phyloP scores from a whole-genome alignment of 2,329 filamentous ascomycete genomes.

The Rosellinia necatrix region DNA sequence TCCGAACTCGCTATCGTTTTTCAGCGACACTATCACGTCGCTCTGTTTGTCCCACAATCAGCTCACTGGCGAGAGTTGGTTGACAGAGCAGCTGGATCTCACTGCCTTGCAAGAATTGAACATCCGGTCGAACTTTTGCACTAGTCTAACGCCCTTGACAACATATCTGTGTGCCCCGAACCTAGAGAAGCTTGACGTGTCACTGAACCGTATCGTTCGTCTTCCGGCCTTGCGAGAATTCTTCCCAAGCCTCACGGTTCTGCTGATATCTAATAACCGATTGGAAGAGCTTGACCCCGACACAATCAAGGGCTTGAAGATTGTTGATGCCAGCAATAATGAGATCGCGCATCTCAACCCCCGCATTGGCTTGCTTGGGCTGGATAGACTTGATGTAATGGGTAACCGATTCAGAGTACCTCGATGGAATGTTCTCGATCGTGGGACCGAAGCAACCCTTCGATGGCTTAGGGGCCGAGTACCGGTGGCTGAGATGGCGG shows the following conservation, averaged over 20 bases:
- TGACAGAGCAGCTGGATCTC: conserved; percentile 70
- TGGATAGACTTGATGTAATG: conserved; percentile 73
- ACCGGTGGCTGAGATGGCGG: conserved; percentile 62
- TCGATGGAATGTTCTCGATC: conserved; percentile 79
- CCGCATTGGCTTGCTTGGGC: conserved; percentile 73
- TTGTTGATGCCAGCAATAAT: conserved; percentile 83
- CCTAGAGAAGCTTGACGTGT: conserved; percentile 79
- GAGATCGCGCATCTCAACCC: conserved; percentile 83
- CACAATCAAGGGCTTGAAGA: conserved; percentile 72
- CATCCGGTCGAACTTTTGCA: conserved; percentile 74
- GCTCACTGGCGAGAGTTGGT: conserved; percentile 65
- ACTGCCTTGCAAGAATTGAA: conserved; percentile 78
- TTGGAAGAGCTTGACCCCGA: conserved; percentile 75
- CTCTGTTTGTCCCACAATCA: conserved; percentile 79
- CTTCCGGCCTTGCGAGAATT: conserved; percentile 68
- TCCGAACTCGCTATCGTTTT: conserved; percentile 71
- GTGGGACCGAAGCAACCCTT: conserved; percentile 84
- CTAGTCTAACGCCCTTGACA: conserved; percentile 68
- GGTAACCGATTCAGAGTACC: conserved; percentile 91
- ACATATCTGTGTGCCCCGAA: conserved; percentile 71
- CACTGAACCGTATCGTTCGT: conserved; percentile 76
- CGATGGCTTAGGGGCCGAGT: conserved; percentile 81
- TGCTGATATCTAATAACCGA: conserved; percentile 80
- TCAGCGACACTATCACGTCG: conserved; percentile 70
- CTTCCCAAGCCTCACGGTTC: conserved; percentile 72